Conservation (phyloP, 257 asterid genomes). For the Primulina tabacum region DNA sequence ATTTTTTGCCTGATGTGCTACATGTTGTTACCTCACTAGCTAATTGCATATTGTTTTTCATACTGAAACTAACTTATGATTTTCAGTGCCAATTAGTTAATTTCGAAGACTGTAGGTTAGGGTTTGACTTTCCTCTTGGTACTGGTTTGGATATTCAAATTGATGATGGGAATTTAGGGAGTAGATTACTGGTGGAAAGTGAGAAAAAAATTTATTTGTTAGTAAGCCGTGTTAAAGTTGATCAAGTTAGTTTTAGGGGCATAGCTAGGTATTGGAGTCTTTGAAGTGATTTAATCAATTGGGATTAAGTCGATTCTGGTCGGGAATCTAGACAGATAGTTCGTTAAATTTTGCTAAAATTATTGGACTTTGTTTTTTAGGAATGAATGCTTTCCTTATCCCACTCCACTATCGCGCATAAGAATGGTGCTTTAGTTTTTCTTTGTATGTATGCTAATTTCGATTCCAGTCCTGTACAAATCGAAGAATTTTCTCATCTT, state of each 20-base stretch:
- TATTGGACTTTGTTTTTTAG: conserved; percentile 2
- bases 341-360: neutral
- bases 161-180: neutral
- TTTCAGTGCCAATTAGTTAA: conserved; percentile 4
- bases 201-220: neutral
- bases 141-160: conserved; percentile 7
- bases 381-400: neutral
- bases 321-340: neutral
- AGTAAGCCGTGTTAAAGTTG: neutral
- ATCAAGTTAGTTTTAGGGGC: neutral
- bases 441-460: neutral
- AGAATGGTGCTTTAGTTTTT: neutral
- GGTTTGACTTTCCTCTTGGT: conserved; percentile 5
- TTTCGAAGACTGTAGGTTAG: conserved; percentile 8
- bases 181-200: neutral
- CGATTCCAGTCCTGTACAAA: neutral
- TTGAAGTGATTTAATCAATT: conserved; percentile 15
- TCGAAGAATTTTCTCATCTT: neutral
- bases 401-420: neutral
- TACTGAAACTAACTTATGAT: conserved; percentile 5
- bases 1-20: neutral
- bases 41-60: conserved; percentile 13
- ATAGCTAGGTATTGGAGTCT: neutral
- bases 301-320: neutral
- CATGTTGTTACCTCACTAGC: neutral